Evolutionary conservation across 371 early-diverging fungal species (phyloP).

Genomic region (Encephalitozoon romaleae): DNA sequence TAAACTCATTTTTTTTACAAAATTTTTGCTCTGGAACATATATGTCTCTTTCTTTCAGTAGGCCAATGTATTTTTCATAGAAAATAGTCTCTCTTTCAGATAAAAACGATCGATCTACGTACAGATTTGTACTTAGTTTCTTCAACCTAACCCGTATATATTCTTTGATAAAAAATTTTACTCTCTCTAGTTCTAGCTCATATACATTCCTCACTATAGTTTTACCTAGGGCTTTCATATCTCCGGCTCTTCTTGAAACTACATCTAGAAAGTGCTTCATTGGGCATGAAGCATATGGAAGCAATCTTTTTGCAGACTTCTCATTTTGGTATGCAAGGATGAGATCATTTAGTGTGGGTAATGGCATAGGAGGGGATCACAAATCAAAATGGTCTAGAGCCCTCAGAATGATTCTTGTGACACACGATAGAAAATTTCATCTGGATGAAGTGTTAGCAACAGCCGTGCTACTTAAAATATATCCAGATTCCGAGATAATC

Average conservation of each 20-base stretch:
- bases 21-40: not conserved
- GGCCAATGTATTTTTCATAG: conserved; percentile 1
- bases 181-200: conserved; percentile 51
- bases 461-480: conserved; percentile 67
- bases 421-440: conserved; percentile 60
- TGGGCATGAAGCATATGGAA: conserved; percentile 34
- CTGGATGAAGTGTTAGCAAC: conserved; percentile 84
- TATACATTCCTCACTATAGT: conserved; percentile 19
- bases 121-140: conserved; percentile 41
- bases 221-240: not conserved
- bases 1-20: conserved; percentile 10
- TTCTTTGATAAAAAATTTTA: conserved; percentile 49
- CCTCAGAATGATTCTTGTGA: conserved; percentile 40
- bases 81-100: conserved; percentile 21
- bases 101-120: not conserved
- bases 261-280: conserved; percentile 9
- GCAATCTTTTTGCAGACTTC: conserved; percentile 36
- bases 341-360: conserved; percentile 15
- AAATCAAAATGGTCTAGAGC: not conserved
- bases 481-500: conserved; percentile 62
- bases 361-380: not conserved
- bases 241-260: conserved; percentile 1
- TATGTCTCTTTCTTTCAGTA: conserved; percentile 18
- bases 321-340: conserved; percentile 51
- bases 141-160: conserved; percentile 39